Evolutionary conservation across 2,329 filamentous ascomycete species (phyloP).

Genomic region (Neocucurbitaria cava): DNA sequence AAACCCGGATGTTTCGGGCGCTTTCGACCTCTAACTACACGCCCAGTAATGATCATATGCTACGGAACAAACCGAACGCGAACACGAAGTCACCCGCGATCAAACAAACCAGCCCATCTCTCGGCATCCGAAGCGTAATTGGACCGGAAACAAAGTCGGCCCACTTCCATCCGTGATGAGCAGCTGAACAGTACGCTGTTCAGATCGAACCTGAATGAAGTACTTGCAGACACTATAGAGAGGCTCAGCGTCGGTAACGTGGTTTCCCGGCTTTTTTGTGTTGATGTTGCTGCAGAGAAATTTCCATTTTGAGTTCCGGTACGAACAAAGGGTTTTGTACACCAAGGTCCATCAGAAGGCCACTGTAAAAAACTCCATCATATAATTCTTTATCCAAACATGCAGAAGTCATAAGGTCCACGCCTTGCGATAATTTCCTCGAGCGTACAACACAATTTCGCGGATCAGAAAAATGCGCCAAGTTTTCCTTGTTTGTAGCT

Average conservation of each 20-base stretch:
- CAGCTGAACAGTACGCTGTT: no score
- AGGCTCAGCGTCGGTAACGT: not conserved
- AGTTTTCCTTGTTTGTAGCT: constrained; percentile 1
- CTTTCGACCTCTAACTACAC: not conserved
- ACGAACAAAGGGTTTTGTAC: constrained; percentile 10
- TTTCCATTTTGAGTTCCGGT: not conserved
- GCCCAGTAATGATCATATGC: constrained; percentile 9
- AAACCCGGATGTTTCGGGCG: no score
- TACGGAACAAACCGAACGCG: constrained; percentile 5
- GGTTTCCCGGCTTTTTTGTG: not conserved
- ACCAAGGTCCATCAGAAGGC: constrained; percentile 13
- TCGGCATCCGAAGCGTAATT: no score
- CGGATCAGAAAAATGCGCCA: no score
- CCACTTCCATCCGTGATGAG: no score
- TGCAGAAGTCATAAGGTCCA: constrained; percentile 6
- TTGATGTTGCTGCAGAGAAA: not conserved
- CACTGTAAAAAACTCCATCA: not conserved
- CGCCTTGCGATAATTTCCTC: no score
- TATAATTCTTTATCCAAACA: constrained; percentile 1
- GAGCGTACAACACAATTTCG: no score
- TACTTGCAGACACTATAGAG: not conserved
- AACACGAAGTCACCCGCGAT: not conserved
- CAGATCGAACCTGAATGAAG: no score
- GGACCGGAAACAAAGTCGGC: no score
- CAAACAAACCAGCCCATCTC: not conserved